Conservation (phyloP, 2,329 filamentous ascomycete genomes). For the Calonectria naviculata region DNA sequence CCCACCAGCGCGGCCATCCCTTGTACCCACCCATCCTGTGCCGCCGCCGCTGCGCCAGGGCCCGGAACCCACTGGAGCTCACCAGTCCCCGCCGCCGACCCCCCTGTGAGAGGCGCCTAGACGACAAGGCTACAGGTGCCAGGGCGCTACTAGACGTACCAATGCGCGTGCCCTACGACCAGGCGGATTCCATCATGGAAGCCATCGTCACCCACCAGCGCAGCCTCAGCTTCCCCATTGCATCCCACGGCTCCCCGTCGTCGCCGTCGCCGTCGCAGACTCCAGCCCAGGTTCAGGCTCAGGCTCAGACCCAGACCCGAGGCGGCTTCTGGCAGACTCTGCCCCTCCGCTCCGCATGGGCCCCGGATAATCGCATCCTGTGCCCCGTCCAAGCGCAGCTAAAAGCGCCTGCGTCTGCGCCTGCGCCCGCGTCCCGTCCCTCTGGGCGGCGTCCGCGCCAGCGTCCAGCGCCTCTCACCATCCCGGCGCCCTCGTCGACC, state of each 20-base stretch:
- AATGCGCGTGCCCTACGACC: not conserved
- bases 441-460: slow-evolving; percentile 39
- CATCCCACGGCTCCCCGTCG: slow-evolving; percentile 28
- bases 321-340: slow-evolving; percentile 32
- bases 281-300: slow-evolving; percentile 14
- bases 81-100: not conserved
- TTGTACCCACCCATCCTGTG: not conserved
- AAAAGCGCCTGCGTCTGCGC: not conserved
- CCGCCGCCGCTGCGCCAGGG: not conserved
- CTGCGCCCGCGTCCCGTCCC: slow-evolving; percentile 27
- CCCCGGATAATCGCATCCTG: slow-evolving; percentile 28
- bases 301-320: not conserved
- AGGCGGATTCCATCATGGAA: slow-evolving; percentile 35
- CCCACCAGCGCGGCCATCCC: slow-evolving; percentile 4
- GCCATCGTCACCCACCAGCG: slow-evolving; percentile 32
- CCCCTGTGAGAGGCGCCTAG: not conserved
- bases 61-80: not conserved
- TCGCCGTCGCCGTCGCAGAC: not conserved
- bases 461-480: slow-evolving; percentile 13
- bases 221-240: slow-evolving; percentile 39
- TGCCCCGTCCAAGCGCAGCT: slow-evolving; percentile 20
- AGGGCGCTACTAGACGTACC: not conserved
- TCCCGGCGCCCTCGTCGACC: slow-evolving; percentile 8
- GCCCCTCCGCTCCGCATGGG: slow-evolving; percentile 31
- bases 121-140: not conserved